These are phyloP conservation scores for Phytophthora foliorum DNA, from an alignment of 352 stramenopile species.

Conservation along the genomic window DNA sequence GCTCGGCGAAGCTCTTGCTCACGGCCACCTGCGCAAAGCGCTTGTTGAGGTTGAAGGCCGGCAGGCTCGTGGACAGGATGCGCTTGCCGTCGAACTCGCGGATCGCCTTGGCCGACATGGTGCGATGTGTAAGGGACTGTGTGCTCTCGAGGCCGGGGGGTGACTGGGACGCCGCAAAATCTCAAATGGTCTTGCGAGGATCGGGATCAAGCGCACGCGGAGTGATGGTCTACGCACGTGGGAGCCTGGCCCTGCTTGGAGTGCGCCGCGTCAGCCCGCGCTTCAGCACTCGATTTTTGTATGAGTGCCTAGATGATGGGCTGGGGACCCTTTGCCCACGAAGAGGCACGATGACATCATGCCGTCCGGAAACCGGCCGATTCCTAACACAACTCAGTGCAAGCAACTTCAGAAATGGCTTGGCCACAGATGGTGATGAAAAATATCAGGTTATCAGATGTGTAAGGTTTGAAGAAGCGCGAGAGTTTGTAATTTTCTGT, in stretches of 20 bases:
- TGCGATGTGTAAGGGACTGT: conserved; percentile 11
- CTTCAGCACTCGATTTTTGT: conserved; percentile 32
- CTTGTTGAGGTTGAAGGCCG: conserved; percentile 77
- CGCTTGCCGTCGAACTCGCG: conserved; percentile 97
- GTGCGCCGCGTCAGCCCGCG: conserved; percentile 18
- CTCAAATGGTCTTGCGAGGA: conserved; percentile 40
- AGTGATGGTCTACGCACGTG: conserved; percentile 33
- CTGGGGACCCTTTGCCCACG: conserved; percentile 4
- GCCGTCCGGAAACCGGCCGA: conserved; percentile 1
- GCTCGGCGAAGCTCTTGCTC: conserved; percentile 42
- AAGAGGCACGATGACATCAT: conserved; percentile 52
- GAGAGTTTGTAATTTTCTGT: too few relatives aligned
- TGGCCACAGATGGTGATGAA: background rate
- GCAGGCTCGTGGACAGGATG: conserved; percentile 89
- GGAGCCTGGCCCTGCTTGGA: conserved; percentile 22
- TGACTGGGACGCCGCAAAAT: conserved; percentile 50
- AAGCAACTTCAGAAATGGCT: background rate
- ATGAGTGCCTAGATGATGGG: background rate
- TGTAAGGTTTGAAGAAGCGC: too few relatives aligned
- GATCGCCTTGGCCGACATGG: conserved; percentile 96
- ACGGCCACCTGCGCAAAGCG: conserved; percentile 80
- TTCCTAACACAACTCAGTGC: conserved; percentile 8
- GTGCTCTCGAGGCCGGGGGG: conserved; percentile 4
- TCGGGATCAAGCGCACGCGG: background rate
- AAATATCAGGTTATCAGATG: background rate